Conservation (phyloP, 192 early-diverging fungal species). For the Coemansia sp. region DNA sequence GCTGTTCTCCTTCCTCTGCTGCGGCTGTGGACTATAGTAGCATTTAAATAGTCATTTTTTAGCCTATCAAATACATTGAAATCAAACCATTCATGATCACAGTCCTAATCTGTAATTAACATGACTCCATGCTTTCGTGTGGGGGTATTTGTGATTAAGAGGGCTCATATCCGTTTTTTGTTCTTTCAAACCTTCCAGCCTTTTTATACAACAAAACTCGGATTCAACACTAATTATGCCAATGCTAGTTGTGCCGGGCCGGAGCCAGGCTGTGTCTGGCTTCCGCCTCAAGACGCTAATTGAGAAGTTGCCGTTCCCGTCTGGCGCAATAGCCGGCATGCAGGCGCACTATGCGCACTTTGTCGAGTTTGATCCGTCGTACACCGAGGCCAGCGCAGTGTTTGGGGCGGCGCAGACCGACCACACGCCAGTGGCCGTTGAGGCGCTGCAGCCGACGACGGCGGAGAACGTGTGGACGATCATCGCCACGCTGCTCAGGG, state of each 20-base stretch:
- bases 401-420: conserved; percentile 38
- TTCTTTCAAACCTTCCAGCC: background rate
- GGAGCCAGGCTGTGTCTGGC: conserved; percentile 69
- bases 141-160: no score
- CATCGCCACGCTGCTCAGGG: conserved; percentile 34
- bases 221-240: conserved; percentile 19
- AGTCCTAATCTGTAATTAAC: no score
- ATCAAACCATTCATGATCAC: no score
- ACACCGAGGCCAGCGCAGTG: conserved; percentile 38
- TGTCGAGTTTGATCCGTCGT: conserved; percentile 56
- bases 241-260: conserved; percentile 88
- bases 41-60: background rate
- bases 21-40: background rate
- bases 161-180: background rate
- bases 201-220: background rate
- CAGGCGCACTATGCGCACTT: conserved; percentile 76
- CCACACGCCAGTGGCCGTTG: conserved; percentile 29
- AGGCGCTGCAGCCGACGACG: conserved; percentile 10
- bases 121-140: no score
- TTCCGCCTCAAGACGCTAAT: conserved; percentile 68
- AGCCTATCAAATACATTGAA: background rate
- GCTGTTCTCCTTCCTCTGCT: background rate
- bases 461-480: conserved; percentile 34
- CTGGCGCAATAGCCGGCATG: conserved; percentile 57
- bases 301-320: conserved; percentile 58